Percentiles rank a stretch among this genome's conserved stretches.
Conservation (phyloP, 2,329 filamentous ascomycete species). For the Thermoascus crustaceus region DNA sequence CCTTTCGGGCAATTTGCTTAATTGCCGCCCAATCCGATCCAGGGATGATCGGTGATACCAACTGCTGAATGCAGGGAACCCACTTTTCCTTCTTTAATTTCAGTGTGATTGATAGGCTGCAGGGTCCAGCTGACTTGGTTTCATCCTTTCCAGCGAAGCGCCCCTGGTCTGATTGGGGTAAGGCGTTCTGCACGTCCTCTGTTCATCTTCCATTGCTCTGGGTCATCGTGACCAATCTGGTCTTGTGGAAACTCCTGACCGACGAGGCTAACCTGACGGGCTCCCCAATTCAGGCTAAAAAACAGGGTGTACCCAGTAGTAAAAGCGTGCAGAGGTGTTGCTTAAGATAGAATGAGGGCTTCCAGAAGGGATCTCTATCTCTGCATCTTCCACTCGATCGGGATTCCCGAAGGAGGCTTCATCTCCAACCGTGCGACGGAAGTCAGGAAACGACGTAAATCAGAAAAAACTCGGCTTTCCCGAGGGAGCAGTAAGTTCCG, state of each 20-base stretch:
- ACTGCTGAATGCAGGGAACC: conserved; percentile 16
- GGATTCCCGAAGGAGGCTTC: background rate
- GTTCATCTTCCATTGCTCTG: conserved; percentile 13
- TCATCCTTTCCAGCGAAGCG: too few relatives aligned
- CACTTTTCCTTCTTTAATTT: conserved; percentile 13
- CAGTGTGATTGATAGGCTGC: conserved; percentile 17
- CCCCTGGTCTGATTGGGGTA: too few relatives aligned
- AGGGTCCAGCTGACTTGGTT: conserved; percentile 5
- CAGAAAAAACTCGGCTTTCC: too few relatives aligned
- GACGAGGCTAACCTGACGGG: conserved; percentile 20
- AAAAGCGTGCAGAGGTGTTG: conserved; percentile 19
- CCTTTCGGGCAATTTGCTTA: conserved; percentile 19
- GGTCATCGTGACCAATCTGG: conserved; percentile 9
- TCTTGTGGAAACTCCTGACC: conserved; percentile 11
- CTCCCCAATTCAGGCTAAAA: conserved; percentile 20
- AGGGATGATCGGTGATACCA: conserved; percentile 18
- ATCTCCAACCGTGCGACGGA: background rate
- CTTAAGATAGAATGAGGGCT: conserved; percentile 21
- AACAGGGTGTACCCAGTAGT: conserved; percentile 26
- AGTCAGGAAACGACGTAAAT: background rate
- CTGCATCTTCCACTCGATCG: background rate
- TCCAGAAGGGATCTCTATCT: background rate
- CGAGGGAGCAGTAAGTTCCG: too few relatives aligned
- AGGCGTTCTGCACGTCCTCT: background rate
- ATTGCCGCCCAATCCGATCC: conserved; percentile 21